phyloP scores from a whole-genome alignment of 768 basidiomycete genomes.

The Suillus subalutaceus region DNA sequence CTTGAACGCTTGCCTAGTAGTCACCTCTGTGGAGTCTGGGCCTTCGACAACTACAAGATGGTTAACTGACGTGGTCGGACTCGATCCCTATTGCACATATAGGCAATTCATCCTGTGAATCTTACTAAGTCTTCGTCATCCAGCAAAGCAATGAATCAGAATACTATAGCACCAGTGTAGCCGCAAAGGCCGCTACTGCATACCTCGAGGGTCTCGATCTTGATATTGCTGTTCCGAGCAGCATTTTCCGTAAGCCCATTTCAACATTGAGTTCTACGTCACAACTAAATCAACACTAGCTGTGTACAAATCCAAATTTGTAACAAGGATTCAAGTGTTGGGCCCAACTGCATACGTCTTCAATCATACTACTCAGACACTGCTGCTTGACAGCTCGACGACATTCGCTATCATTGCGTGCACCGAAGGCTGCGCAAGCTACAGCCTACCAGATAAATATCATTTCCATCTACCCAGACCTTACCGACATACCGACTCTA shows the following conservation, averaged over 20 bases:
- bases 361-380: too few relatives aligned
- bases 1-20: too few relatives aligned
- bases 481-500: slow-evolving; percentile 10
- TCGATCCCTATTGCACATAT: too few relatives aligned
- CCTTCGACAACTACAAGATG: too few relatives aligned
- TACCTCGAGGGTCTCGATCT: too few relatives aligned
- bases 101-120: too few relatives aligned
- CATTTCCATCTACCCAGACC: background rate
- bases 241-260: background rate
- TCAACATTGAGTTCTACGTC: background rate
- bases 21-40: too few relatives aligned
- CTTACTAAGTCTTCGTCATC: too few relatives aligned
- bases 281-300: background rate
- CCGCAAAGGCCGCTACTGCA: too few relatives aligned
- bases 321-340: slow-evolving; percentile 9
- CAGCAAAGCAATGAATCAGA: too few relatives aligned
- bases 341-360: background rate
- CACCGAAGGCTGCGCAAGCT: slow-evolving; percentile 3
- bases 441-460: background rate
- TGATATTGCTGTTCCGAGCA: background rate
- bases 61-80: too few relatives aligned
- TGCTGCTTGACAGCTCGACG: slow-evolving; percentile 6
- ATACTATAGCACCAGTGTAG: too few relatives aligned
- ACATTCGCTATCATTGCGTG: slow-evolving; percentile 19
- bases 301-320: slow-evolving; percentile 1